These are phyloP conservation scores for Candida insectalens DNA, from an alignment of 805 yeast genomes.

Conservation along the genomic window DNA sequence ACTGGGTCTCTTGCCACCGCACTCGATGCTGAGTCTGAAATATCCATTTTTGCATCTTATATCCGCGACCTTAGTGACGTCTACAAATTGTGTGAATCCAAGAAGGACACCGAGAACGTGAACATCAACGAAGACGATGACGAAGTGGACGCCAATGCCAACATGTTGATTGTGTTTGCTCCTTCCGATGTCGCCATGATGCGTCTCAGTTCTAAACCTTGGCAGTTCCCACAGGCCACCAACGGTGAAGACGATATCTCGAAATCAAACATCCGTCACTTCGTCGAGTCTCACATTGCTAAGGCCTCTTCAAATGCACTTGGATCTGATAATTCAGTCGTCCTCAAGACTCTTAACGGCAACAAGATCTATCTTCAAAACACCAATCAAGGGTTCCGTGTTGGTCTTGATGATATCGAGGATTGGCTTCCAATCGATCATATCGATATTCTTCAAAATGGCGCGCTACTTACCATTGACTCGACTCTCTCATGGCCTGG, in stretches of 20 bases:
- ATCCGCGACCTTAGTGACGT: slow-evolving; percentile 52
- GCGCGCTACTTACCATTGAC: slow-evolving; percentile 33
- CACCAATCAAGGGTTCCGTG: slow-evolving; percentile 24
- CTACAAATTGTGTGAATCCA: slow-evolving; percentile 34
- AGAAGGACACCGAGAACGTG: slow-evolving; percentile 20
- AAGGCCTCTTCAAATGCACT: slow-evolving; percentile 16
- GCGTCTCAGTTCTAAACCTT: slow-evolving; percentile 50
- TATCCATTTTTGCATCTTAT: slow-evolving; percentile 60
- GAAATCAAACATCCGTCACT: slow-evolving; percentile 41
- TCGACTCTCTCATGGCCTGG: slow-evolving; percentile 29
- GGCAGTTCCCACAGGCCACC: slow-evolving; percentile 62
- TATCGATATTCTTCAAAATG: slow-evolving; percentile 32
- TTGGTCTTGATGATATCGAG: slow-evolving; percentile 16
- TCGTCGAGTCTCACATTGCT: slow-evolving; percentile 56
- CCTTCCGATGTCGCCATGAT: slow-evolving; percentile 59
- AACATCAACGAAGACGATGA: slow-evolving; percentile 15
- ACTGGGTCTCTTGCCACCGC: slow-evolving; percentile 27
- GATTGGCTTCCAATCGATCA: slow-evolving; percentile 27
- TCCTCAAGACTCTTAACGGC: slow-evolving; percentile 23
- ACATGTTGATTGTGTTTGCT: slow-evolving; percentile 48
- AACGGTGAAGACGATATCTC: slow-evolving; percentile 39
- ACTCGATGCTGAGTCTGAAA: slow-evolving; percentile 28
- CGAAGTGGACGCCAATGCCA: slow-evolving; percentile 4
- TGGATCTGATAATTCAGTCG: slow-evolving; percentile 15
- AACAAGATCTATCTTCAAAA: slow-evolving; percentile 28